Conservation (phyloP, 306 rosid genomes). For the Lathyrus tuberosus region DNA sequence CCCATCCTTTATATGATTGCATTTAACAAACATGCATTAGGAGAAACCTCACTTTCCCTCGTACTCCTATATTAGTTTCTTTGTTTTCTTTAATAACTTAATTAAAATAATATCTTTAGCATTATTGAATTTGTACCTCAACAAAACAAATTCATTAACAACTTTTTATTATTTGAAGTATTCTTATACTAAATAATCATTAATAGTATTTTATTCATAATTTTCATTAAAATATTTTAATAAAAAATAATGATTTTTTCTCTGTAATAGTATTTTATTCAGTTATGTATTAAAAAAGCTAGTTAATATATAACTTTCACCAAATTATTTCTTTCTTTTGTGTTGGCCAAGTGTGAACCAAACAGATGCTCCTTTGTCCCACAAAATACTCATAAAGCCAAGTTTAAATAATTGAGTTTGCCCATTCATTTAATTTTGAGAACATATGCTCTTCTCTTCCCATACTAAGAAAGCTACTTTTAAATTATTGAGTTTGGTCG, state of each 20-base stretch:
- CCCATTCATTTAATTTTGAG: not conserved
- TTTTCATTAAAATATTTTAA: too few species aligned
- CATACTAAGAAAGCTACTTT: not conserved
- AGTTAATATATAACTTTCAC: too few species aligned
- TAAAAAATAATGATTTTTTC: too few species aligned
- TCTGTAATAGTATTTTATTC: too few species aligned
- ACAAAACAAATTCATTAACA: too few species aligned
- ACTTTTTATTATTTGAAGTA: too few species aligned
- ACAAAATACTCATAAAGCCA: not conserved
- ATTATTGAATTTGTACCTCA: not conserved
- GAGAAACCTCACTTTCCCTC: slow-evolving; percentile 39
- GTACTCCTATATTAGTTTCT: not conserved
- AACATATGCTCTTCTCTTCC: not conserved
- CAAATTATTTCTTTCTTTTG: not conserved
- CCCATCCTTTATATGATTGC: slow-evolving; percentile 31
- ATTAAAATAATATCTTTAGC: not conserved
- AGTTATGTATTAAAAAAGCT: too few species aligned
- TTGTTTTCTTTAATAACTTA: not conserved
- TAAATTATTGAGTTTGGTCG: not conserved
- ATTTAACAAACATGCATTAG: slow-evolving; percentile 16
- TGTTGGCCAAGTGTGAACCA: not conserved
- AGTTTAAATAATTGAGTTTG: slow-evolving; percentile 9
- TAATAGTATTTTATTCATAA: too few species aligned
- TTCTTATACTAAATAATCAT: too few species aligned
- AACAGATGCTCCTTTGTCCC: not conserved